Percentiles rank a stretch among this genome's conserved stretches.
Evolutionary conservation across 805 yeast genomes (phyloP).

Genomic region (Grigorovia jiainica): DNA sequence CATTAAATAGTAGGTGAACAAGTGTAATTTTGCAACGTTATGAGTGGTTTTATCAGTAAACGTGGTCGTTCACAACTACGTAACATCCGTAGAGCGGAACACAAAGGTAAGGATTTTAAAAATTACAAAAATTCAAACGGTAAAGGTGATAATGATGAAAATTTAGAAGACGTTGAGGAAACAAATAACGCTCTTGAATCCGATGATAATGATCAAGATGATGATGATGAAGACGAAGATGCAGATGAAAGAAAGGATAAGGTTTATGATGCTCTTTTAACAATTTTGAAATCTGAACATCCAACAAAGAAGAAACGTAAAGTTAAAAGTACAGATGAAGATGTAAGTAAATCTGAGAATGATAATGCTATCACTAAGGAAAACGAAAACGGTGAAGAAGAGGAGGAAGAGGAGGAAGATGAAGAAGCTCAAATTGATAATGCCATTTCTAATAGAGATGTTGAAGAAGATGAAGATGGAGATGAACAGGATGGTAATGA

Average conservation of each 20-base stretch:
- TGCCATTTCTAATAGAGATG: slow-evolving; percentile 18
- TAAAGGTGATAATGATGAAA: no score
- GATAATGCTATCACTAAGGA: slow-evolving; percentile 3
- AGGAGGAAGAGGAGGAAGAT: slow-evolving; percentile 20
- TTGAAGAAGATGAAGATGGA: slow-evolving; percentile 23
- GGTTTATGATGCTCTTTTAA: slow-evolving; percentile 60
- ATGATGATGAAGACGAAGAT: slow-evolving; percentile 9
- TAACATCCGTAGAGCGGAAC: slow-evolving; percentile 22
- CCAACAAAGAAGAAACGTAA: slow-evolving; percentile 14
- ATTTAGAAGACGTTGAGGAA: neutral
- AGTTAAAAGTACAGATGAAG: no score
- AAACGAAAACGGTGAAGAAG: slow-evolving; percentile 8
- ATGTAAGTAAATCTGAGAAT: no score
- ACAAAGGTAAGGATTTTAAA: slow-evolving; percentile 8
- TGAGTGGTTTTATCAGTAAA: neutral
- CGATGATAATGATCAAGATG: slow-evolving; percentile 12
- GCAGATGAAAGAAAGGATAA: slow-evolving; percentile 29
- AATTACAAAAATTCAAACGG: neutral
- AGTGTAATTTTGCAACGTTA: no score
- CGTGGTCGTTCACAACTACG: neutral
- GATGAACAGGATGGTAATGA: slow-evolving; percentile 16
- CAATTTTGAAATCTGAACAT: slow-evolving; percentile 46
- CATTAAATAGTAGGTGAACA: no score
- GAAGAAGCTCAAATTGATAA: slow-evolving; percentile 26
- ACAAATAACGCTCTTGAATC: neutral